These are phyloP conservation scores for Urtica urens DNA, from an alignment of 306 rosid genomes.

Conservation along the genomic window DNA sequence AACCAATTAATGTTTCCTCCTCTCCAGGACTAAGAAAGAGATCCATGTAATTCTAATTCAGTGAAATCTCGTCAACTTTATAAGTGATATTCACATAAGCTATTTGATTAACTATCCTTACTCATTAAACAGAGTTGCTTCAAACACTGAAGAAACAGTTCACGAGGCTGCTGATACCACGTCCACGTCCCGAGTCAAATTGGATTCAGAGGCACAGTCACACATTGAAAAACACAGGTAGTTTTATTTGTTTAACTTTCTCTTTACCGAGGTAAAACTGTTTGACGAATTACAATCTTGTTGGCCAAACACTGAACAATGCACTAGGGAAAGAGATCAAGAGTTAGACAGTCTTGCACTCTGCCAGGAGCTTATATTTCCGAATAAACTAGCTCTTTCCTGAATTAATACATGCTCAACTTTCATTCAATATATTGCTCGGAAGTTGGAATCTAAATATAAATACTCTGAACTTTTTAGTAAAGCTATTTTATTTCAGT, in stretches of 20 bases:
- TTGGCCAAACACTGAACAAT: background rate
- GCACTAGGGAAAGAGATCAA: too few species aligned
- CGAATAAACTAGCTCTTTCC: too few species aligned
- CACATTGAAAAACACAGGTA: slow-evolving; percentile 84
- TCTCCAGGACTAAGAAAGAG: slow-evolving; percentile 75
- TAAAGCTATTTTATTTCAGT: too few species aligned
- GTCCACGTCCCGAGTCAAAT: slow-evolving; percentile 44
- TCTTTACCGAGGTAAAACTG: background rate
- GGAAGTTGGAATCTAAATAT: too few species aligned
- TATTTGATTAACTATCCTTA: slow-evolving; percentile 16
- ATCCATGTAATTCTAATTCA: slow-evolving; percentile 34
- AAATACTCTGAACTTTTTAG: too few species aligned
- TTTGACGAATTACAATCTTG: background rate
- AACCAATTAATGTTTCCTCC: slow-evolving; percentile 25
- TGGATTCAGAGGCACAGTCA: slow-evolving; percentile 58
- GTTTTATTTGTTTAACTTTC: slow-evolving; percentile 1
- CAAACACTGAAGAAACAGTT: slow-evolving; percentile 37
- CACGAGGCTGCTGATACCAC: slow-evolving; percentile 32
- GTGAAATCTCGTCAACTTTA: slow-evolving; percentile 1
- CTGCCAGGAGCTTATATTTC: too few species aligned
- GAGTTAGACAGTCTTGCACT: too few species aligned
- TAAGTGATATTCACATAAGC: slow-evolving; percentile 9
- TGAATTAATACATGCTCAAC: too few species aligned
- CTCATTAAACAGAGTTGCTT: slow-evolving; percentile 40
- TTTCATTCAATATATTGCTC: too few species aligned